Conservation (phyloP, 208 protist species). For the Trypanosoma vivax region DNA sequence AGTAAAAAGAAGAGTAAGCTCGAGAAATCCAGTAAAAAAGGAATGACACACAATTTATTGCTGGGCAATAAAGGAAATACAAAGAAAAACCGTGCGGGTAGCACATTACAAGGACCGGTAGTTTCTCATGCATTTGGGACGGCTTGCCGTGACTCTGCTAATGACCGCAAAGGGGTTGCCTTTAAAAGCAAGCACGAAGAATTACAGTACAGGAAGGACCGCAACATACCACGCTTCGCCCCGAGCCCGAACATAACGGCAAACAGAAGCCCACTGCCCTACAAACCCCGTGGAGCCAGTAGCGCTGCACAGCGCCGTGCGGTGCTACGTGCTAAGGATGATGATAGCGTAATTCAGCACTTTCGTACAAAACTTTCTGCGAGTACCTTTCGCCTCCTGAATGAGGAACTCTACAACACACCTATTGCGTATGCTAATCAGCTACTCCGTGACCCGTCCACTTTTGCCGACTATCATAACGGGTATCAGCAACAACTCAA, state of each 20-base stretch:
- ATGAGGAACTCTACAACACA: conserved; percentile 87
- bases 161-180: conserved; percentile 66
- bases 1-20: neutral
- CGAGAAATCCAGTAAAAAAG: conserved; percentile 4
- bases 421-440: conserved; percentile 65
- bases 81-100: conserved; percentile 23
- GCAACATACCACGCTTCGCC: conserved; percentile 45
- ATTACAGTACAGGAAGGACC: conserved; percentile 40
- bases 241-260: conserved; percentile 21
- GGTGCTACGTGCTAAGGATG: conserved; percentile 53
- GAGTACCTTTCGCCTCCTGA: conserved; percentile 82
- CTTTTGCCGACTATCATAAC: conserved; percentile 88
- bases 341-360: conserved; percentile 76
- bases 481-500: conserved; percentile 90
- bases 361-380: conserved; percentile 80
- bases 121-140: conserved; percentile 39
- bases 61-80: neutral
- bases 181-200: conserved; percentile 58
- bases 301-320: conserved; percentile 81
- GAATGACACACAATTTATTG: neutral
- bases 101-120: conserved; percentile 70
- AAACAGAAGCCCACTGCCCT: conserved; percentile 7
- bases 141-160: conserved; percentile 60
- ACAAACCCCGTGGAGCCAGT: conserved; percentile 43
- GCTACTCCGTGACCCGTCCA: conserved; percentile 69